phyloP scores from a whole-genome alignment of 2,329 filamentous ascomycete genomes.

The Hirsutella thompsonii region DNA sequence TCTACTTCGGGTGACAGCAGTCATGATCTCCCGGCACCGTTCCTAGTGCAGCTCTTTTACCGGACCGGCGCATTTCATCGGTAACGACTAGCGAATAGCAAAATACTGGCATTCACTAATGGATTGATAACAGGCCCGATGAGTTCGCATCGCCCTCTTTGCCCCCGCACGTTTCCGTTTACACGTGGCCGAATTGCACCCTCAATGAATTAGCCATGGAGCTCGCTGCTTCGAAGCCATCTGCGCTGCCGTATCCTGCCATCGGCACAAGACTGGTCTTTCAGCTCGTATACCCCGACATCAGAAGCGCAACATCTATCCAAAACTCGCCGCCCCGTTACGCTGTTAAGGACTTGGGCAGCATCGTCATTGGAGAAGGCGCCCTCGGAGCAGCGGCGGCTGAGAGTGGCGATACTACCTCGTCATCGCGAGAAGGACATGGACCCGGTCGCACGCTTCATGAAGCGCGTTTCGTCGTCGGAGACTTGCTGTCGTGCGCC shows the following conservation, averaged over 20 bases:
- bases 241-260: slow-evolving; percentile 57
- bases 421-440: slow-evolving; percentile 27
- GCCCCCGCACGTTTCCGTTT: slow-evolving; percentile 61
- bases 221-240: slow-evolving; percentile 51
- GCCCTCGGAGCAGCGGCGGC: slow-evolving; percentile 29
- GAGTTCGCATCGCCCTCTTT: slow-evolving; percentile 52
- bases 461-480: slow-evolving; percentile 72
- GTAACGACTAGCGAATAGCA: slow-evolving; percentile 21
- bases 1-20: slow-evolving; percentile 30
- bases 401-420: slow-evolving; percentile 21
- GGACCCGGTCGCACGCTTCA: slow-evolving; percentile 61
- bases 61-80: slow-evolving; percentile 58
- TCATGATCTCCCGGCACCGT: slow-evolving; percentile 62
- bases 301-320: slow-evolving; percentile 22
- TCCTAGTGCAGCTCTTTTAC: slow-evolving; percentile 79
- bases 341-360: slow-evolving; percentile 70
- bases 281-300: slow-evolving; percentile 74
- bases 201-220: slow-evolving; percentile 70
- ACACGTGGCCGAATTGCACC: slow-evolving; percentile 76
- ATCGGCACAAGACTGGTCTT: slow-evolving; percentile 80
- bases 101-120: background rate
- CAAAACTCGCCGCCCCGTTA: slow-evolving; percentile 38
- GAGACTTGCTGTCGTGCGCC: slow-evolving; percentile 77
- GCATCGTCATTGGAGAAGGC: slow-evolving; percentile 59
- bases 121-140: slow-evolving; percentile 38